phyloP scores from a whole-genome alignment of 106 monocot genomes.

The Amphibolis antarctica region DNA sequence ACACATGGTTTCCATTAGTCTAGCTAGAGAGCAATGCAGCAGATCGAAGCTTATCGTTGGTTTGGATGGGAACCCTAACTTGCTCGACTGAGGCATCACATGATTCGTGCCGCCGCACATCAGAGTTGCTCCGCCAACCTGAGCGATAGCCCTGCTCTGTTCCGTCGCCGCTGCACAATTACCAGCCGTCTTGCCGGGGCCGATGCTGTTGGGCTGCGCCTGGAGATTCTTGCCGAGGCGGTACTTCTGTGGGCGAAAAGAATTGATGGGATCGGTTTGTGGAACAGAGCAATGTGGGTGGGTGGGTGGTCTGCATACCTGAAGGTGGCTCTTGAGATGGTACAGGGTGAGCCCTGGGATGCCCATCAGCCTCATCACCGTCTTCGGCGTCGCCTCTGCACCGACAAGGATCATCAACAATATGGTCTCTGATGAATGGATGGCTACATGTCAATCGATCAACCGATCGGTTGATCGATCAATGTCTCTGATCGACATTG shows the following conservation, averaged over 20 bases:
- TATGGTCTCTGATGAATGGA: no score
- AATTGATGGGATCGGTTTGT: no score
- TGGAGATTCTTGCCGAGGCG: constrained; percentile 71
- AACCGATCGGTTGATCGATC: no score
- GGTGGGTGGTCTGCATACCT: constrained; percentile 23
- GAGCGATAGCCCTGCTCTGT: no score
- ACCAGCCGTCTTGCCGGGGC: constrained; percentile 24
- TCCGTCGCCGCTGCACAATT: no score
- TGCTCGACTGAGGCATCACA: constrained; percentile 31
- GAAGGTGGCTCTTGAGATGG: constrained; percentile 90
- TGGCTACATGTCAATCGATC: no score
- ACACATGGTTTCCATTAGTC: no score
- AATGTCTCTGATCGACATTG: neutral
- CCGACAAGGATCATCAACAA: neutral
- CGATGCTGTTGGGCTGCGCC: constrained; percentile 29
- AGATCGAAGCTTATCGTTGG: neutral
- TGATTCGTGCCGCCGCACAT: constrained; percentile 18
- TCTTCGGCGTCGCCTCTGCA: constrained; percentile 85
- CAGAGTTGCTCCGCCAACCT: constrained; percentile 22
- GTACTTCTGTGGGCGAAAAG: no score
- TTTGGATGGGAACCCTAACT: constrained; percentile 60
- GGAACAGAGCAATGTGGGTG: no score
- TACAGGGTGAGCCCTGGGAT: constrained; percentile 83
- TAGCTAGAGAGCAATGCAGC: no score
- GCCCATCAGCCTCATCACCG: constrained; percentile 91